These are phyloP conservation scores for Epithele typhae DNA, from an alignment of 768 basidiomycete genomes.

Conservation along the genomic window DNA sequence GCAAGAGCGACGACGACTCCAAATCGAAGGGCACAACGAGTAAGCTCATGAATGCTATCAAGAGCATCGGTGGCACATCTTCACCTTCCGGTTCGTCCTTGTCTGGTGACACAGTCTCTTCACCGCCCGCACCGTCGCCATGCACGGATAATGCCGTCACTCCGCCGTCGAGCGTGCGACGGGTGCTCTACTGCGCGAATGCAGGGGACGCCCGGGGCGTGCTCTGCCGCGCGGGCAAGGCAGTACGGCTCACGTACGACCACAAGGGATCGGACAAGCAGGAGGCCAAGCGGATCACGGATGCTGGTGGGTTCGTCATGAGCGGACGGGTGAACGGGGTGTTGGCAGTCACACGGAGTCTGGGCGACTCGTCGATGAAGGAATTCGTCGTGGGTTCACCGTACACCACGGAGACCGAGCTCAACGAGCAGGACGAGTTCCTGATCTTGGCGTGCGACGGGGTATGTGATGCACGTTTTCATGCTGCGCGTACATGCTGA, in stretches of 20 bases:
- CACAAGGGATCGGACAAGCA: conserved; percentile 98
- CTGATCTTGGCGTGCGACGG: conserved; percentile 96
- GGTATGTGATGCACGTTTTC: conserved; percentile 50
- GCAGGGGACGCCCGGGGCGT: conserved; percentile 96
- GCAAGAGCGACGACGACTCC: conserved; percentile 34
- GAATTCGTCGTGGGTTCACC: conserved; percentile 98
- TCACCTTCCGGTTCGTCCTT: conserved; percentile 5
- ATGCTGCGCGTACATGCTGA: not conserved
- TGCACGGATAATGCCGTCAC: conserved; percentile 9
- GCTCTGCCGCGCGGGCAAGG: conserved; percentile 84
- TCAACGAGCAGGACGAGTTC: conserved; percentile 91
- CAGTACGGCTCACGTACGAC: conserved; percentile 93
- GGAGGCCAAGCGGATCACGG: conserved; percentile 95
- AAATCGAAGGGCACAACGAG: conserved; percentile 34
- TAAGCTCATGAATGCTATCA: conserved; percentile 21
- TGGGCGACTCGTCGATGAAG: conserved; percentile 98
- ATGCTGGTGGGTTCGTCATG: conserved; percentile 98
- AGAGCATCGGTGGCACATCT: conserved; percentile 40
- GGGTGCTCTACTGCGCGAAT: conserved; percentile 92
- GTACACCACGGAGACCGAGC: conserved; percentile 95
- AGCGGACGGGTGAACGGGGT: conserved; percentile 98
- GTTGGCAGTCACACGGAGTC: conserved; percentile 89
- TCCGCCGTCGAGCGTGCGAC: conserved; percentile 38
- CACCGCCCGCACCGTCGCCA: conserved; percentile 14
- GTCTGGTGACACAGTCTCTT: conserved; percentile 19